Percentiles rank a stretch among this genome's conserved stretches.
Conservation (phyloP, 768 basidiomycete species). For the Lactarius hatsudake region DNA sequence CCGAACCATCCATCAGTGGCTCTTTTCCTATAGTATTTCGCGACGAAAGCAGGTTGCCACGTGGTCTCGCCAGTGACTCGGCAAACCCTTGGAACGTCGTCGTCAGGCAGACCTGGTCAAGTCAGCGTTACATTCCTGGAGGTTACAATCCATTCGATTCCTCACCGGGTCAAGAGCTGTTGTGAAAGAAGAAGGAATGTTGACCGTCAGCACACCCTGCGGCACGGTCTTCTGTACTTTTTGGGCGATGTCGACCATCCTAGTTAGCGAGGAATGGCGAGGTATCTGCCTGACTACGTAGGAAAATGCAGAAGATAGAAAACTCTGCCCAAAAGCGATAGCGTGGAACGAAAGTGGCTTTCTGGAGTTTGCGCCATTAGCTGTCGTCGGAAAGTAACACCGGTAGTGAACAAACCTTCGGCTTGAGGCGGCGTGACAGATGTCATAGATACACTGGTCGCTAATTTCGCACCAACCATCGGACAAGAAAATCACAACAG, state of each 20-base stretch:
- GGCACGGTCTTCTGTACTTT: constrained; percentile 47
- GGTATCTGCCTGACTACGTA: neutral
- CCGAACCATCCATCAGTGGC: too few relatives aligned
- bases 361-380: constrained; percentile 32
- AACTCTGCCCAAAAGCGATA: constrained; percentile 48
- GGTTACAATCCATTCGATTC: constrained; percentile 12
- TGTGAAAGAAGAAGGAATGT: constrained; percentile 44
- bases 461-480: constrained; percentile 47
- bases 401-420: constrained; percentile 38
- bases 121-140: neutral
- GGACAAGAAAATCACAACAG: constrained; percentile 55
- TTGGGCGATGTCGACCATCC: constrained; percentile 51
- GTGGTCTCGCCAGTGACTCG: constrained; percentile 51
- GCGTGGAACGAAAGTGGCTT: constrained; percentile 56
- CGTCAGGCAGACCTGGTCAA: constrained; percentile 46
- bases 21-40: too few relatives aligned
- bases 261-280: constrained; percentile 27
- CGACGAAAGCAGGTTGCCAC: constrained; percentile 42
- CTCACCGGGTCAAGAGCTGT: constrained; percentile 50
- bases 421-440: constrained; percentile 43
- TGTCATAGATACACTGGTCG: constrained; percentile 39
- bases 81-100: constrained; percentile 58
- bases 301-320: neutral
- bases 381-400: neutral
- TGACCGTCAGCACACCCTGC: constrained; percentile 34